Conservation (phyloP, 257 asterid species). For the Nemophila menziesii region DNA sequence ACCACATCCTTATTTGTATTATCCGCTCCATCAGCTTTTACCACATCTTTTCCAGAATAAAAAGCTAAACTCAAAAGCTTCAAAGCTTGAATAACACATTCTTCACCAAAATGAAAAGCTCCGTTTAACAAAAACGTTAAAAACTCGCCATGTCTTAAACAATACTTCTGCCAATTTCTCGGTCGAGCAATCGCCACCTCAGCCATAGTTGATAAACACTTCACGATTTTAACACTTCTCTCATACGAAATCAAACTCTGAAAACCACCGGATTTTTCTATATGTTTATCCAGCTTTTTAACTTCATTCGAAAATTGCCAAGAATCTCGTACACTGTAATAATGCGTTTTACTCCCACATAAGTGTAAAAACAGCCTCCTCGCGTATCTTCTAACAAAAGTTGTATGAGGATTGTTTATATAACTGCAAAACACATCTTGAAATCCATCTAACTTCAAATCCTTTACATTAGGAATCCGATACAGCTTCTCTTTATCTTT, state of each 20-base stretch:
- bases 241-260: conserved; percentile 78
- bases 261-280: conserved; percentile 89
- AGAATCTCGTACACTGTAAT: conserved; percentile 86
- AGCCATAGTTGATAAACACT: conserved; percentile 76
- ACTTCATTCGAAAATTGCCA: conserved; percentile 94
- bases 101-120: conserved; percentile 83
- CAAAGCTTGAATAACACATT: conserved; percentile 74
- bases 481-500: conserved; percentile 76
- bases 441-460: conserved; percentile 90
- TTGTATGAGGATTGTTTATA: conserved; percentile 82
- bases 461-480: conserved; percentile 56
- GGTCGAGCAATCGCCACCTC: conserved; percentile 96
- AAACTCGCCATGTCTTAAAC: conserved; percentile 72
- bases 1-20: conserved; percentile 51
- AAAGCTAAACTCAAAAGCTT: conserved; percentile 85
- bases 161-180: conserved; percentile 96
- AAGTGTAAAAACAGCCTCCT: conserved; percentile 93
- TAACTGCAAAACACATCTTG: conserved; percentile 96
- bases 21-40: conserved; percentile 68
- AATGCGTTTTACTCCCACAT: conserved; percentile 96
- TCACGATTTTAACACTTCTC: conserved; percentile 91
- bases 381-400: conserved; percentile 84
- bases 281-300: conserved; percentile 80
- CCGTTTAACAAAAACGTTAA: conserved; percentile 75
- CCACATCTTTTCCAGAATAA: conserved; percentile 70